Evolutionary conservation across 768 basidiomycete species (phyloP).

Genomic region (Amanita muscaria): DNA sequence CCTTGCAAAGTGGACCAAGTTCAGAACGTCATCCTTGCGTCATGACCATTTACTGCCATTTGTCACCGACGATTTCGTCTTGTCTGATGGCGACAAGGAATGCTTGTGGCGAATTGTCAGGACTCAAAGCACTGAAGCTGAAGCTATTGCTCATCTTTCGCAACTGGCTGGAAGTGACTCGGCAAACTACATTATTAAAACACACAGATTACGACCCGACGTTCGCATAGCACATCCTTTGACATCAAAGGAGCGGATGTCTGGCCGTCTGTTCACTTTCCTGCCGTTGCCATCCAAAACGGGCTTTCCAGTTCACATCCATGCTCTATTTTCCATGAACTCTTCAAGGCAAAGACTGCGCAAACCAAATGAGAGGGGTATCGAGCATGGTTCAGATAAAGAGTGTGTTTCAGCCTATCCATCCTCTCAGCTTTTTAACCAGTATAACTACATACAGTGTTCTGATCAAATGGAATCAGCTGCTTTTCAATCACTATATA

Average conservation of each 20-base stretch:
- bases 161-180: neutral
- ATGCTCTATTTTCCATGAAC: slow-evolving; percentile 39
- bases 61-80: neutral
- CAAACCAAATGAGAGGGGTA: slow-evolving; percentile 31
- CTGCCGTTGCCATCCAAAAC: slow-evolving; percentile 40
- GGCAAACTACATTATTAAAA: slow-evolving; percentile 14
- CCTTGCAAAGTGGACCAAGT: slow-evolving; percentile 15
- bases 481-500: slow-evolving; percentile 37
- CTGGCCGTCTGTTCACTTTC: slow-evolving; percentile 40
- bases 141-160: slow-evolving; percentile 1
- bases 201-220: slow-evolving; percentile 34
- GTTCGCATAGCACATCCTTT: slow-evolving; percentile 30
- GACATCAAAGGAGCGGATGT: neutral
- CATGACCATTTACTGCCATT: neutral
- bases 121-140: slow-evolving; percentile 5
- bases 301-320: slow-evolving; percentile 35
- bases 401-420: too few species aligned
- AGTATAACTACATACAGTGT: slow-evolving; percentile 30
- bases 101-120: slow-evolving; percentile 27
- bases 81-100: neutral
- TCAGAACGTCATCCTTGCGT: neutral
- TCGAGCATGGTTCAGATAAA: slow-evolving; percentile 29
- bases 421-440: neutral
- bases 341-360: slow-evolving; percentile 35
- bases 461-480: slow-evolving; percentile 38